Percentiles rank a stretch among this genome's conserved stretches.
These are phyloP conservation scores for Mucor irregularis DNA, from an alignment of 371 early-diverging fungal genomes.

Conservation along the genomic window DNA sequence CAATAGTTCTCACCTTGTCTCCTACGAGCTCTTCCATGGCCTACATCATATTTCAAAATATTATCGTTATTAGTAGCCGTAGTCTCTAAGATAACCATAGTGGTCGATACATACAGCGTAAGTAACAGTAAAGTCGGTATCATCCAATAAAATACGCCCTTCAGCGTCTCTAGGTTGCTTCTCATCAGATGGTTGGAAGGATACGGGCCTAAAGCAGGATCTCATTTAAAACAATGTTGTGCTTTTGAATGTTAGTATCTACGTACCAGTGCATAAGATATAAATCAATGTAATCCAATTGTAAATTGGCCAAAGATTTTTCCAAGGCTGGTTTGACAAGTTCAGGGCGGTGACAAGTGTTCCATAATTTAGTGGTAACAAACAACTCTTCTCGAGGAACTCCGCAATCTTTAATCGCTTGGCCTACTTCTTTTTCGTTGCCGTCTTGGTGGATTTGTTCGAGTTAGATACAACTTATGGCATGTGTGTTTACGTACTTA, in stretches of 20 bases:
- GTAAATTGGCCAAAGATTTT: conserved; percentile 55
- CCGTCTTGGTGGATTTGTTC: no score
- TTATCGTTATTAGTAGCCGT: conserved; percentile 15
- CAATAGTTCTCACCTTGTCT: conserved; percentile 34
- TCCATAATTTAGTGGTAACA: conserved; percentile 78
- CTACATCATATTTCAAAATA: conserved; percentile 10
- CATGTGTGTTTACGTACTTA: conserved; percentile 5
- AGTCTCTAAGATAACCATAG: background rate
- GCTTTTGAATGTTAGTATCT: background rate
- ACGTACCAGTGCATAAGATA: conserved; percentile 54
- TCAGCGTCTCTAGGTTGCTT: conserved; percentile 24
- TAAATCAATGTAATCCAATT: conserved; percentile 71
- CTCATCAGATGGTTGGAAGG: conserved; percentile 21
- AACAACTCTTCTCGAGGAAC: conserved; percentile 63
- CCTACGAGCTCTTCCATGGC: conserved; percentile 36
- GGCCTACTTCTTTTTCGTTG: conserved; percentile 33
- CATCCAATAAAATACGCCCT: conserved; percentile 18
- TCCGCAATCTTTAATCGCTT: conserved; percentile 51
- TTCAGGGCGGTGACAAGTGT: conserved; percentile 55
- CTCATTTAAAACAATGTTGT: background rate
- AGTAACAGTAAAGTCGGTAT: conserved; percentile 34
- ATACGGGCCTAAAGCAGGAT: conserved; percentile 22
- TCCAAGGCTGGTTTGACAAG: conserved; percentile 49
- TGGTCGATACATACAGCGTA: no score
- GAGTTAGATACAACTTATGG: background rate